Evolutionary conservation across 2,329 filamentous ascomycete species (phyloP), one percentile per base, ranked within the genome.

Genomic region (Alternaria gansuensis): DNA sequence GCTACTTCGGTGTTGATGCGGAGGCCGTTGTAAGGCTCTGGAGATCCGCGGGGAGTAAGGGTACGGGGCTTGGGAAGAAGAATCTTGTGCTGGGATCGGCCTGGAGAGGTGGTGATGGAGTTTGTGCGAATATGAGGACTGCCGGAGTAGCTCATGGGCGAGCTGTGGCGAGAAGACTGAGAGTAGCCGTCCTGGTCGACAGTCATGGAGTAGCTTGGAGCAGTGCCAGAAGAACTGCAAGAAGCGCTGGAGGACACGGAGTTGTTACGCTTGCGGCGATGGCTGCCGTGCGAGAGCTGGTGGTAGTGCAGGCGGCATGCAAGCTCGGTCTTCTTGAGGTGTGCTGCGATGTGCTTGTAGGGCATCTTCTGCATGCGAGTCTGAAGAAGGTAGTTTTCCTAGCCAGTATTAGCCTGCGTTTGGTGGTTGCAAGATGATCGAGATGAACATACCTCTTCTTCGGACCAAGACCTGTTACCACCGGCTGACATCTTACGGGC

Each of bases 261-360:
- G 26, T 86, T 85, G 59, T 87, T 89, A 59, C 90, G 87, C 83
- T 91, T 92, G 75, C 90, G 89, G 70, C 90, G 88, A 80, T 90
- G 91, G 81, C 86, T 91, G 58, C 90, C 90, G 75, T 93, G 91
- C 64, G 89, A 92, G 63, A 95, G 85, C 74, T 95, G 91, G 73
- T 96, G 91, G 75, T 92, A 94, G 79, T 95, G 92, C 63, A 96
- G 85, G 63, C 92, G 91, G 80, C 91, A 96, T 46, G 91, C 91
- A 59, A 95, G 83, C 80, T 95, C 91, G 0, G 91, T 95, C 83
- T 95, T 96, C 80, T 93, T 92, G 67, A 95, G 82, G 70, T 93
- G 89, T 59, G 89, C 87, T 58, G 91, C 91, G 74, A 95, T 95
- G 76, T 94, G 90, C 83, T 94, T 95, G 80, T 95, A 95, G 0